Conservation (phyloP, 2,329 filamentous ascomycete species). For the Paracamarosporium sp. region DNA sequence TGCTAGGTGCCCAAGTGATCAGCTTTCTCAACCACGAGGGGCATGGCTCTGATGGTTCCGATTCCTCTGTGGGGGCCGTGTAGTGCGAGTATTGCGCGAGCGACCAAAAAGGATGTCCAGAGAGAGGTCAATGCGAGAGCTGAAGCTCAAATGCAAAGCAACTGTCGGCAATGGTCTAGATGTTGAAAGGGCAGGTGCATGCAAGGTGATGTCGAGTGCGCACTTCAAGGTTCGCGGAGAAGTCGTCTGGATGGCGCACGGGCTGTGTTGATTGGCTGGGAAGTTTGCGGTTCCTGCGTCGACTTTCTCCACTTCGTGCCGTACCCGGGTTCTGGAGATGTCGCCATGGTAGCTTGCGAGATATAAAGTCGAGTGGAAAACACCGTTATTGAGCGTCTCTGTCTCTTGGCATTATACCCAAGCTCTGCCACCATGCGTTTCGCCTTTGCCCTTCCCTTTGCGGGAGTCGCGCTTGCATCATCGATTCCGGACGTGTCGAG, state of each 20-base stretch:
- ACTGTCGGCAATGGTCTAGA: background rate
- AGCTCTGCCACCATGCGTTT: conserved; percentile 22
- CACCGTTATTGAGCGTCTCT: background rate
- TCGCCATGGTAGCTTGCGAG: background rate
- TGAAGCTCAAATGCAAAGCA: too few species aligned
- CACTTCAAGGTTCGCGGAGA: background rate
- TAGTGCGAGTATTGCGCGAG: background rate
- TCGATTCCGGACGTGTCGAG: conserved; percentile 51
- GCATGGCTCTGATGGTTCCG: too few species aligned
- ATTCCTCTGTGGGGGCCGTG: background rate
- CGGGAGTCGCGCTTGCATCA: conserved; percentile 27
- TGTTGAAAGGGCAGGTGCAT: background rate
- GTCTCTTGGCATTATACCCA: background rate
- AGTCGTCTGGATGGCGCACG: conserved; percentile 8
- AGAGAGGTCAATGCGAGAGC: too few species aligned
- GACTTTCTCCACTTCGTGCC: conserved; percentile 3
- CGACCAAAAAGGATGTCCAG: background rate
- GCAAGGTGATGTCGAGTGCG: background rate
- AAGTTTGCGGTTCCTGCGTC: conserved; percentile 7
- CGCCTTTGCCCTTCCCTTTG: conserved; percentile 19
- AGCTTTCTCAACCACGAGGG: too few species aligned
- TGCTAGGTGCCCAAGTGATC: background rate
- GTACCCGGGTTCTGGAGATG: background rate
- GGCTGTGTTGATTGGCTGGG: conserved; percentile 13
- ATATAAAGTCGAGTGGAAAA: background rate